Evolutionary conservation across 2,329 filamentous ascomycete genomes (phyloP), one percentile per base, ranked within the genome.

Genomic region (Claviceps paspali): DNA sequence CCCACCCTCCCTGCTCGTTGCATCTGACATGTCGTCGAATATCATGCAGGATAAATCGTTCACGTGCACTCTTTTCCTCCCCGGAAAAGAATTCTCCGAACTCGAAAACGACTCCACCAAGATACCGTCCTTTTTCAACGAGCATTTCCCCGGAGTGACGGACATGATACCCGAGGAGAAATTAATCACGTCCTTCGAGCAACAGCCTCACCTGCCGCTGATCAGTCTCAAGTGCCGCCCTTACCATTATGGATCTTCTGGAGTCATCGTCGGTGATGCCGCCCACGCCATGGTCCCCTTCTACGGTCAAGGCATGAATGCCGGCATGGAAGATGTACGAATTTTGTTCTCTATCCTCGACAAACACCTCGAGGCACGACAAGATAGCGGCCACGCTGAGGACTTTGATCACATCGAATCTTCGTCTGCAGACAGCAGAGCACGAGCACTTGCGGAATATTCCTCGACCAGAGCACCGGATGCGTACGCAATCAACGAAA

Each of bases 261-360:
- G 72, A 23, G 85, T 93, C 41, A 84, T 98, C 34, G 55, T 98
- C 26, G 91, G 91, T 41, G 91, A 98, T 54, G 86, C 91, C 6
- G 87, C 91, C 0, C 91, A 98, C 55, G 91, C 92, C 40, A 95
- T 98, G 79, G 86, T 98, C 0, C 91, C 91, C 0, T 98, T 98
- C 59, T 98, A 96, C 56, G 91, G 91, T 0, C 91, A 98, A 57
- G 91, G 91, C 27, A 92, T 98, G 78, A 98, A 98, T 52, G 82
- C 91, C 0, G 91, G 91, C 1, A 73, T 98, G 29, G 91, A 98
- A 61, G 88, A 95, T 50, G 86, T 98, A 10, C 77, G 82, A 6
- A 77, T 93, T 5, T 71, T 98, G 1, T 98, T 94, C 58, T 74
- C 78, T 1, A 68, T 81, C 30, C 66, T 96, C 1, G 87, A 95